phyloP scores from a whole-genome alignment of 2,329 filamentous ascomycete genomes.

The Bipolaris victoriae region DNA sequence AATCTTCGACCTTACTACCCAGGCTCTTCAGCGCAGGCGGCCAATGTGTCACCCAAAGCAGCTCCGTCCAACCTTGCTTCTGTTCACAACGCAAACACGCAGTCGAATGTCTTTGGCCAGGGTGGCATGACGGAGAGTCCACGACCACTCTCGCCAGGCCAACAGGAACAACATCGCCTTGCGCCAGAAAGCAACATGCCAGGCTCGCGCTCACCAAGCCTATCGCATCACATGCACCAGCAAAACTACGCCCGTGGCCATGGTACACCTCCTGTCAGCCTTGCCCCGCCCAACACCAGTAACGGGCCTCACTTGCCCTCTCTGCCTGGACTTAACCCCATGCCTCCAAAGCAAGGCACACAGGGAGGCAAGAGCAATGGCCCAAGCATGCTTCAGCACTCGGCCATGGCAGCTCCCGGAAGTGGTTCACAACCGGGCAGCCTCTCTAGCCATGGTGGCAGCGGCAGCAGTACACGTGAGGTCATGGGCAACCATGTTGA shows the following conservation, averaged over 20 bases:
- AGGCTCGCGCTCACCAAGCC: conserved; percentile 69
- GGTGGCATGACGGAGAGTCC: conserved; percentile 82
- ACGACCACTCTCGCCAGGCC: conserved; percentile 77
- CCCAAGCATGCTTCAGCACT: conserved; percentile 52
- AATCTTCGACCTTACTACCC: conserved; percentile 47
- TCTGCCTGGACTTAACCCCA: conserved; percentile 50
- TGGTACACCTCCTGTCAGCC: conserved; percentile 59
- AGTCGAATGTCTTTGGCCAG: conserved; percentile 70
- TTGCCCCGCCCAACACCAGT: conserved; percentile 51
- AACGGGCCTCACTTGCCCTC: conserved; percentile 52
- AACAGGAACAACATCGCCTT: conserved; percentile 60
- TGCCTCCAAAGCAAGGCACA: conserved; percentile 41
- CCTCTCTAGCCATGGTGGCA: conserved; percentile 62
- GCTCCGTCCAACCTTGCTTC: conserved; percentile 47
- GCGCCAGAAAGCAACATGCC: conserved; percentile 54
- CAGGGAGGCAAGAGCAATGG: conserved; percentile 41
- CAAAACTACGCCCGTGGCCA: conserved; percentile 64
- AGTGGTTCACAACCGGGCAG: conserved; percentile 58
- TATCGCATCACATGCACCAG: conserved; percentile 69
- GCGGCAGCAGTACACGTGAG: conserved; percentile 68
- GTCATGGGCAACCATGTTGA: conserved; percentile 65
- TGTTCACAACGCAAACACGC: conserved; percentile 41
- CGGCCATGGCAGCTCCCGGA: conserved; percentile 43
- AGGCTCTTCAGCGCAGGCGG: conserved; percentile 45
- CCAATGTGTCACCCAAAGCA: conserved; percentile 48